phyloP scores from a whole-genome alignment of 441 rosid genomes.

The Mallotus repandus region DNA sequence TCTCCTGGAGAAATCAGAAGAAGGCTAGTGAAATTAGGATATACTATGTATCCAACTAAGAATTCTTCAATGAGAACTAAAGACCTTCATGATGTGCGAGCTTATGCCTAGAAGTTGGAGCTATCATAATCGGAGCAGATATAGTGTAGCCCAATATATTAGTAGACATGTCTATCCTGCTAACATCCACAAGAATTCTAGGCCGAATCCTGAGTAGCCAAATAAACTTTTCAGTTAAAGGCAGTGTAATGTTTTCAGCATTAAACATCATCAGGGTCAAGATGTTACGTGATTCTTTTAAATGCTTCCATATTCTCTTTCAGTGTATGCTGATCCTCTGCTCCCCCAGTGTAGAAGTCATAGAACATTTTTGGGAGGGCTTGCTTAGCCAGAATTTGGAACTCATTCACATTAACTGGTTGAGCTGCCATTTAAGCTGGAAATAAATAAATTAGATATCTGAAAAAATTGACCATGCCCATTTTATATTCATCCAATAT shows the following conservation, averaged over 20 bases:
- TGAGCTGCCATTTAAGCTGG: slow-evolving; percentile 51
- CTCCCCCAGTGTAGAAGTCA: slow-evolving; percentile 70
- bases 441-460: not conserved
- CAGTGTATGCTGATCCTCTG: slow-evolving; percentile 74
- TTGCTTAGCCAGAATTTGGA: slow-evolving; percentile 64
- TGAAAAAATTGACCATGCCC: too few species aligned
- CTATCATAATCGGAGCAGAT: slow-evolving; percentile 71
- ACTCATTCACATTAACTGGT: slow-evolving; percentile 72
- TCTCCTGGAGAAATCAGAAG: slow-evolving; percentile 46
- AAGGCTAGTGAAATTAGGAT: slow-evolving; percentile 15
- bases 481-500: too few species aligned
- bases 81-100: slow-evolving; percentile 73
- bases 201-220: slow-evolving; percentile 57
- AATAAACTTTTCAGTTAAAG: not conserved
- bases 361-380: slow-evolving; percentile 76
- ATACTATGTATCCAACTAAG: not conserved
- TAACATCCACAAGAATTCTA: slow-evolving; percentile 66
- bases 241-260: not conserved
- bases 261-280: not conserved
- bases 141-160: slow-evolving; percentile 52
- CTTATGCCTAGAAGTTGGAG: slow-evolving; percentile 68
- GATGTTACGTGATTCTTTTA: not conserved
- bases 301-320: slow-evolving; percentile 64
- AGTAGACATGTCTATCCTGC: slow-evolving; percentile 51
- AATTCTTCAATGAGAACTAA: slow-evolving; percentile 8